Evolutionary conservation across 176 grass and related monocot genomes (phyloP).

Genomic region (Chloris gayana): DNA sequence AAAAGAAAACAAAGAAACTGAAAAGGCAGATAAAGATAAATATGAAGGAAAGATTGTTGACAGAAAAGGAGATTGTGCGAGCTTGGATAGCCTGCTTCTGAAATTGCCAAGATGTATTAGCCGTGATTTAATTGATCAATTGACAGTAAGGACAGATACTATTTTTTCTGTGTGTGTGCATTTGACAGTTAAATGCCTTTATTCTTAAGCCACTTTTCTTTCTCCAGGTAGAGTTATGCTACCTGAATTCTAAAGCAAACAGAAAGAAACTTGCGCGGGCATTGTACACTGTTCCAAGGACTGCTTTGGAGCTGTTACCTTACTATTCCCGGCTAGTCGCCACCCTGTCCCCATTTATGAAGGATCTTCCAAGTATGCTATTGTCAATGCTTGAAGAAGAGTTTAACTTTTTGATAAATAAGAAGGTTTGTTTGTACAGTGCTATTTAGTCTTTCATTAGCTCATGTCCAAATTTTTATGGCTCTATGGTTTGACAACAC

Average conservation of each 20-base stretch:
- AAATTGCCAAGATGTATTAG: conserved; percentile 89
- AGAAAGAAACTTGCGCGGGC: conserved; percentile 90
- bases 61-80: conserved; percentile 79
- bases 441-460: conserved; percentile 15
- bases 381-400: conserved; percentile 92
- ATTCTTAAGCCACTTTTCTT: conserved; percentile 33
- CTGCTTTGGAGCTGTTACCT: conserved; percentile 88
- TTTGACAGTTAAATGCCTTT: conserved; percentile 14
- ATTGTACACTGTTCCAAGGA: conserved; percentile 83
- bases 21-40: conserved; percentile 78
- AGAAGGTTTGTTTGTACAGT: conserved; percentile 61
- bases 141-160: conserved; percentile 59
- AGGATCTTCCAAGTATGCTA: conserved; percentile 86
- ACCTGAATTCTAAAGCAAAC: conserved; percentile 96
- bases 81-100: conserved; percentile 81
- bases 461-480: neutral
- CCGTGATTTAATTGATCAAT: conserved; percentile 95
- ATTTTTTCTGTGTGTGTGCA: conserved; percentile 7
- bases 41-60: conserved; percentile 74
- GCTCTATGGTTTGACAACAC: neutral
- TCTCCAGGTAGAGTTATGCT: conserved; percentile 95
- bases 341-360: conserved; percentile 90
- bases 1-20: conserved; percentile 71
- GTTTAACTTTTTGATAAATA: conserved; percentile 98
- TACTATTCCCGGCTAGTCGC: conserved; percentile 95